phyloP scores from a whole-genome alignment of 2,329 filamentous ascomycete genomes.

The Dothideomycetes sp. region DNA sequence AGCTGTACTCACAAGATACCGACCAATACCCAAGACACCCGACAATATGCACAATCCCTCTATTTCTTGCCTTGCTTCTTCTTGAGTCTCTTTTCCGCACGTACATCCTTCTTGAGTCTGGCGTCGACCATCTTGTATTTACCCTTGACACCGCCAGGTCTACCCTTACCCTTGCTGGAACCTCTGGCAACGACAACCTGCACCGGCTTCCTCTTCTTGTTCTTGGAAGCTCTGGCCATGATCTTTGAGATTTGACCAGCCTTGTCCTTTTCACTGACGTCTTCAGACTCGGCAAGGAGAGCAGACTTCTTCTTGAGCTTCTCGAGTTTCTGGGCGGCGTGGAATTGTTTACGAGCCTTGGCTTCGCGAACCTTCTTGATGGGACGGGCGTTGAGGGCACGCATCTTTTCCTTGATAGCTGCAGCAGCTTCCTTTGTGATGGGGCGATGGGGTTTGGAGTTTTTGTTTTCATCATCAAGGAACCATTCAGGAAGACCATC shows the following conservation, averaged over 20 bases:
- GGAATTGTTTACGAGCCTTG: slow-evolving; percentile 93
- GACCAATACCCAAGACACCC: too few species aligned
- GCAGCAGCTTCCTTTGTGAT: slow-evolving; percentile 81
- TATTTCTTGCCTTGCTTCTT: slow-evolving; percentile 38
- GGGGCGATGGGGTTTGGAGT: slow-evolving; percentile 79
- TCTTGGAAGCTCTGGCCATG: slow-evolving; percentile 71
- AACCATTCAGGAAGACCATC: slow-evolving; percentile 98
- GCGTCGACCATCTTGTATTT: slow-evolving; percentile 96
- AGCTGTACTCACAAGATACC: too few species aligned
- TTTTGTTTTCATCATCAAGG: slow-evolving; percentile 77
- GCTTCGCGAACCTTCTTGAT: slow-evolving; percentile 99
- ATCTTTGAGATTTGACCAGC: slow-evolving; percentile 72
- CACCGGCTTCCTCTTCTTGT: slow-evolving; percentile 74
- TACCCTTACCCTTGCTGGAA: slow-evolving; percentile 76
- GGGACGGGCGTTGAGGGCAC: slow-evolving; percentile 85
- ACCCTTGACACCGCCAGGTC: slow-evolving; percentile 87
- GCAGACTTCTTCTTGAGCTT: slow-evolving; percentile 98
- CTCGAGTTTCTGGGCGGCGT: slow-evolving; percentile 81
- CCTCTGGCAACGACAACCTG: slow-evolving; percentile 78
- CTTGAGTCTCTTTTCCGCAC: slow-evolving; percentile 70
- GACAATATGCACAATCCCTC: background rate
- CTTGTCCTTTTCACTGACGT: slow-evolving; percentile 94
- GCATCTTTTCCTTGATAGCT: slow-evolving; percentile 89
- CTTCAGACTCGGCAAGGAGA: slow-evolving; percentile 76
- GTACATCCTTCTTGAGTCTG: slow-evolving; percentile 91